A percentile compares a stretch with the other conserved stretches of the same genome.
phyloP scores from a whole-genome alignment of 768 basidiomycete genomes.

The Rhizopogon sp. region DNA sequence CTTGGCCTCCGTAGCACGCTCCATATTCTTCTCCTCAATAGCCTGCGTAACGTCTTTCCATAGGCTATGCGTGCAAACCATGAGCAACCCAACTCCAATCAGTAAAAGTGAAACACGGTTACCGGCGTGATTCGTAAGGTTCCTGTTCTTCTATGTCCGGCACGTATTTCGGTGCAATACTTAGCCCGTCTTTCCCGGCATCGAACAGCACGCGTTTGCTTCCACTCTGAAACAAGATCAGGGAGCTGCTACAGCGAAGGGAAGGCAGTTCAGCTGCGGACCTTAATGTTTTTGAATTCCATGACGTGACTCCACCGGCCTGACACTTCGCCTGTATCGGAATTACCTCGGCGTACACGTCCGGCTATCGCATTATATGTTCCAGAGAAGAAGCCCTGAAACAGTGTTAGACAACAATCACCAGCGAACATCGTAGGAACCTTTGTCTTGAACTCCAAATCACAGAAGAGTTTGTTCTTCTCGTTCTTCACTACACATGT shows the following conservation, averaged over 20 bases:
- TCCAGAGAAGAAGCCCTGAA: slow-evolving; percentile 93
- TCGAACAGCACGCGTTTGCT: slow-evolving; percentile 81
- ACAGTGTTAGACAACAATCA: not conserved
- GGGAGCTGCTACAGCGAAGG: not conserved
- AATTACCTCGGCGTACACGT: slow-evolving; percentile 57
- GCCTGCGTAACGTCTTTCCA: slow-evolving; percentile 85
- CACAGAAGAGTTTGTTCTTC: slow-evolving; percentile 65
- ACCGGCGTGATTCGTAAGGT: slow-evolving; percentile 84
- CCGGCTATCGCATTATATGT: slow-evolving; percentile 91
- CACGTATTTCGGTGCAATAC: slow-evolving; percentile 78
- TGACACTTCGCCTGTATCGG: slow-evolving; percentile 77
- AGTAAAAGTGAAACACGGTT: slow-evolving; percentile 15
- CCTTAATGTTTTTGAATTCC: slow-evolving; percentile 74
- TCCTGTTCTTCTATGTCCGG: slow-evolving; percentile 84
- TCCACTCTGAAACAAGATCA: slow-evolving; percentile 41
- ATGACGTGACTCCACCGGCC: slow-evolving; percentile 91
- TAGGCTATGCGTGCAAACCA: slow-evolving; percentile 37
- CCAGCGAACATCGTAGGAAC: slow-evolving; percentile 29
- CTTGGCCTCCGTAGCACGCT: slow-evolving; percentile 89
- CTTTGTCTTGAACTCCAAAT: slow-evolving; percentile 98
- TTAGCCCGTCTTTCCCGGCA: slow-evolving; percentile 67
- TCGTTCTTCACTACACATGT: slow-evolving; percentile 81
- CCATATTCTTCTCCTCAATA: slow-evolving; percentile 87
- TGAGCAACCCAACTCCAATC: not conserved
- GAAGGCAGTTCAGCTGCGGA: slow-evolving; percentile 24